Evolutionary conservation across 108 stramenopile genomes (phyloP), one percentile per base, ranked within the genome.

Genomic region (Nitzschia sp.): DNA sequence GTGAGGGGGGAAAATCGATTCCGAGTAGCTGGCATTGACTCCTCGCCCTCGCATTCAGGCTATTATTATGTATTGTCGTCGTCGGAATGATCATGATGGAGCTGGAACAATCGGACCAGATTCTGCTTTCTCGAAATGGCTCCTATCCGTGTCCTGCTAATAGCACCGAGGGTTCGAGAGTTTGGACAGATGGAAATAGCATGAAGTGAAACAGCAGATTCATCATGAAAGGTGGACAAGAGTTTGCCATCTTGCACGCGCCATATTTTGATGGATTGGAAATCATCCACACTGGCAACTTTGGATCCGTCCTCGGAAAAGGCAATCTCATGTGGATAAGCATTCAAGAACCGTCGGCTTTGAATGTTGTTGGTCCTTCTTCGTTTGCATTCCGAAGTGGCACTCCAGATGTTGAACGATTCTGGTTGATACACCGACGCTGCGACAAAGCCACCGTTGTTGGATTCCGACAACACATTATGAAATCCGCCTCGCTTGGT

Each of bases 251-350:
- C 46, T 25, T 41, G 45, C 2, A 28, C 28, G 16, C 46, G 25
- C 63, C 63, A 64, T 21, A 64, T 45, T 45, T 64, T 64, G 5
- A 64, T 45, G 22, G 1, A 31, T 9, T 29, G 44, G 31, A 64
- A 64, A 32, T 64, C 28, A 13, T 64, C 63, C 5, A 64, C 63
- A n/a, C 46, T 48, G 28, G 63, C 63, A 30, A 64, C 26, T 45
- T 64, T 45, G 41, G 26, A 22, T 26, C 63, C 45, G 46, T 64
- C 30, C 46, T 44, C 26, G 3, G 63, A 48, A 30, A 64, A 64
- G 26, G 44, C 30, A 13, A 64, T 64, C 28, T 64, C 63, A 45
- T 64, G 45, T 1, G 63, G 63, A 30, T n/a, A 45, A 1, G 63
- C 45, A 45, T 64, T 64, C 30, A 30, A n/a, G 47, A 64, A 64